Base-by-base conservation (phyloP, 2,329 filamentous ascomycete species). In the Alternaria alternata region DNA sequence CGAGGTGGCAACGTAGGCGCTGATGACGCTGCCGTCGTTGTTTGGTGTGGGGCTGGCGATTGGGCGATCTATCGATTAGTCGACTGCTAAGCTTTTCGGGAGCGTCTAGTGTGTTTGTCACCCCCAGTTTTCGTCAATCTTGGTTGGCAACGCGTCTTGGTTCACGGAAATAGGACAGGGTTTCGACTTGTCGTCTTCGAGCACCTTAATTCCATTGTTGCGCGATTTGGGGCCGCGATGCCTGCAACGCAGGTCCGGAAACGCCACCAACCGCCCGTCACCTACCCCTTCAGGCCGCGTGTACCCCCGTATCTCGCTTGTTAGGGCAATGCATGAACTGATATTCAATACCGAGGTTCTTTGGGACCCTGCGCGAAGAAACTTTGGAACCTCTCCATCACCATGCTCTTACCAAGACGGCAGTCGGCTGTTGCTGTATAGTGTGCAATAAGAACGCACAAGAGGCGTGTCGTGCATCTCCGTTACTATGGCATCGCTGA, bases 1-100 rank as follows among this genome's bases (percentile, higher is more conserved):
- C 51, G 38, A 32, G 26, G 51, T 53, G 51, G 51, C 51, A 26
- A 53, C n/a, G 51, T 41, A 53, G 38, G 18, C 38, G 51, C 36
- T 53, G 51, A 53, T 53, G 51, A 53, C 51, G 51, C 51, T 51
- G 24, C 36, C 28, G 22, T 51, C 22, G 49, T 30, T 38, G 49
- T 51, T 51, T 41, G 49, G 49, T 51, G 49, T 26, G 49, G 49
- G 46, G 46, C 46, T 41, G 49, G 22, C 24, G 24, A 51, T 41
- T 41, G 49, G 49, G 34, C 49, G 22, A 51, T 51, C 49, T 51
- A 41, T 51, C 49, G 49, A 41, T 51, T 28, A 41, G 16, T 28
- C 7, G 16, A 51, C 11, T 20, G 49, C 34, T 51, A 51, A 51
- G 49, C 49, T 51, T 51, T 41, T 41, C 36, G 24, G 49, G 12